Evolutionary conservation across 352 stramenopile species (phyloP).

Genomic region (Pythium periplocum): DNA sequence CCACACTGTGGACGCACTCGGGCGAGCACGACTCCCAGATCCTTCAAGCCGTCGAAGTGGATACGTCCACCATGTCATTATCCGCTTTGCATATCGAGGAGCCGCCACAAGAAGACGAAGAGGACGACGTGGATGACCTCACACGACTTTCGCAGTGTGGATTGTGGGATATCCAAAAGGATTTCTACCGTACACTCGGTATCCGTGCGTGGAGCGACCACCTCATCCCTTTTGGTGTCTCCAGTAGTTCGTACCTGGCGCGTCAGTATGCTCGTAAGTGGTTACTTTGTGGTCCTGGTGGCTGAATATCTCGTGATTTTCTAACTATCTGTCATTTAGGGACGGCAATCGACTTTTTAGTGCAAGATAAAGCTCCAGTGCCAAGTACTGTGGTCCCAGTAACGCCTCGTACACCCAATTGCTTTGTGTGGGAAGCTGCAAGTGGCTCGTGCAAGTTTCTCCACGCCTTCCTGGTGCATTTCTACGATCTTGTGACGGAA

Average conservation of each 20-base stretch:
- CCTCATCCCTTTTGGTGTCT: conserved; percentile 72
- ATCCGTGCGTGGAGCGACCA: conserved; percentile 72
- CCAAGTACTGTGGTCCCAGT: no score
- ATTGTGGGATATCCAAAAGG: conserved; percentile 72
- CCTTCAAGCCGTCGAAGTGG: no score
- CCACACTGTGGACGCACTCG: conserved; percentile 26
- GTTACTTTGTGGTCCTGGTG: no score
- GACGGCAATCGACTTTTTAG: no score
- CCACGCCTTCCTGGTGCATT: conserved; percentile 63
- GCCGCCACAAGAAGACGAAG: neutral
- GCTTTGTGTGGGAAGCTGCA: conserved; percentile 78
- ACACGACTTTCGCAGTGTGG: conserved; percentile 42
- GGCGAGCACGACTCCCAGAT: neutral
- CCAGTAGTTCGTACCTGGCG: conserved; percentile 72
- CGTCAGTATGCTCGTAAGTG: conserved; percentile 47
- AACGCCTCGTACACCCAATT: conserved; percentile 31
- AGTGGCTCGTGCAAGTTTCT: conserved; percentile 83
- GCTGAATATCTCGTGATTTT: no score
- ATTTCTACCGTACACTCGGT: conserved; percentile 73
- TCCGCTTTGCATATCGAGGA: no score
- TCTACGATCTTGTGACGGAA: conserved; percentile 33
- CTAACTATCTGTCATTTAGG: no score
- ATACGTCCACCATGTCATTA: no score
- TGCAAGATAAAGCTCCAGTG: no score
- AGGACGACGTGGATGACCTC: conserved; percentile 5